These are phyloP conservation scores for Perilla frutescens DNA, from an alignment of 257 asterid genomes.

Conservation along the genomic window DNA sequence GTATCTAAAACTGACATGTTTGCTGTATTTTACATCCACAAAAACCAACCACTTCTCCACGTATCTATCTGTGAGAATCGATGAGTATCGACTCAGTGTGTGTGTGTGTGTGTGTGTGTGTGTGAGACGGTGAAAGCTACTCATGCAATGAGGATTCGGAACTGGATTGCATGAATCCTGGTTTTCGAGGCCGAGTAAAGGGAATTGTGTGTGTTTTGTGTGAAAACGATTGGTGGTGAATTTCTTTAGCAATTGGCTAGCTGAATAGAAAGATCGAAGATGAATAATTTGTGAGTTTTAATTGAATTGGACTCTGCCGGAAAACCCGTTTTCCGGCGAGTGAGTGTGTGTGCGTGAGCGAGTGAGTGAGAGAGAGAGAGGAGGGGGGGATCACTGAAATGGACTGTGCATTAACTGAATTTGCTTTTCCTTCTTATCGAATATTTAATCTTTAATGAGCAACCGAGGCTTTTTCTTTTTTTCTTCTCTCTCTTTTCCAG, in stretches of 20 bases:
- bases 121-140: slow-evolving; percentile 2
- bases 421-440: slow-evolving; percentile 16
- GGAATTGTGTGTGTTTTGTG: not conserved
- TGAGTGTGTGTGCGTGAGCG: not conserved
- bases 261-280: slow-evolving; percentile 21
- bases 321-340: slow-evolving; percentile 31
- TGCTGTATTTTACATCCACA: slow-evolving; percentile 7
- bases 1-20: slow-evolving; percentile 74
- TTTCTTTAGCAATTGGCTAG: not conserved
- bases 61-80: not conserved
- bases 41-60: not conserved
- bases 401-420: slow-evolving; percentile 10
- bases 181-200: not conserved
- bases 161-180: slow-evolving; percentile 25
- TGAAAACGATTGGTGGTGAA: not conserved
- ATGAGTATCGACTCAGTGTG: not conserved
- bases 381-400: not conserved
- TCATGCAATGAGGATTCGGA: slow-evolving; percentile 38
- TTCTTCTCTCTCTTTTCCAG: not conserved
- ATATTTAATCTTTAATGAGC: not conserved
- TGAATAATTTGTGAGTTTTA: not conserved
- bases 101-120: not conserved
- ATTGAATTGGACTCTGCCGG: slow-evolving; percentile 24
- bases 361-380: slow-evolving; percentile 28
- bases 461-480: not conserved